Evolutionary conservation across 2,329 filamentous ascomycete species (phyloP).

Genomic region (Xylariaceae sp.): DNA sequence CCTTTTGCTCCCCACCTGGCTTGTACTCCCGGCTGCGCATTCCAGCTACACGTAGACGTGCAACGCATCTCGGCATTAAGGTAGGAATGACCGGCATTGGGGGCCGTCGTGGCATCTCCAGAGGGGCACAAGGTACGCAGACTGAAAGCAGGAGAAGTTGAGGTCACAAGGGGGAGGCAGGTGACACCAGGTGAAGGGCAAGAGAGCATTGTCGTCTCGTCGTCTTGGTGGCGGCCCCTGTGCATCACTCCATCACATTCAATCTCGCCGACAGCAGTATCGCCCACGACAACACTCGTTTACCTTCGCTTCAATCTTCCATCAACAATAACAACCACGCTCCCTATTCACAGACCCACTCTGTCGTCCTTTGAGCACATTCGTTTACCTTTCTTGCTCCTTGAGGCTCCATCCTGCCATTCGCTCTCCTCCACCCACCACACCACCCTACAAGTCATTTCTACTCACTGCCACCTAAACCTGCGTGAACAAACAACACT

Average conservation of each 20-base stretch:
- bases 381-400: conserved; percentile 22
- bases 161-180: too few relatives aligned
- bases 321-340: neutral
- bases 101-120: too few relatives aligned
- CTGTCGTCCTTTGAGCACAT: conserved; percentile 18
- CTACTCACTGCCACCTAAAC: conserved; percentile 11
- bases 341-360: conserved; percentile 6
- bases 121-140: too few relatives aligned
- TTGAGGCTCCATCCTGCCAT: conserved; percentile 10
- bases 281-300: neutral
- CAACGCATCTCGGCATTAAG: too few relatives aligned
- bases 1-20: too few relatives aligned
- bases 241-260: neutral
- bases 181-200: too few relatives aligned
- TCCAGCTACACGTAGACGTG: too few relatives aligned
- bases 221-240: too few relatives aligned
- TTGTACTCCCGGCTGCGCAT: too few relatives aligned
- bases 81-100: too few relatives aligned
- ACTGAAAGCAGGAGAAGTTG: too few relatives aligned
- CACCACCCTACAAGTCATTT: neutral
- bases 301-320: neutral
- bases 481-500: conserved; percentile 16
- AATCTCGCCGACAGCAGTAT: neutral
- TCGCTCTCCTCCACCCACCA: conserved; percentile 10
- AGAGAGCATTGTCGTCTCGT: too few relatives aligned